A percentile compares a stretch with the other conserved stretches of the same genome.
Evolutionary conservation across 805 yeast genomes (phyloP).

Genomic region (Metschnikowia picachoensis): DNA sequence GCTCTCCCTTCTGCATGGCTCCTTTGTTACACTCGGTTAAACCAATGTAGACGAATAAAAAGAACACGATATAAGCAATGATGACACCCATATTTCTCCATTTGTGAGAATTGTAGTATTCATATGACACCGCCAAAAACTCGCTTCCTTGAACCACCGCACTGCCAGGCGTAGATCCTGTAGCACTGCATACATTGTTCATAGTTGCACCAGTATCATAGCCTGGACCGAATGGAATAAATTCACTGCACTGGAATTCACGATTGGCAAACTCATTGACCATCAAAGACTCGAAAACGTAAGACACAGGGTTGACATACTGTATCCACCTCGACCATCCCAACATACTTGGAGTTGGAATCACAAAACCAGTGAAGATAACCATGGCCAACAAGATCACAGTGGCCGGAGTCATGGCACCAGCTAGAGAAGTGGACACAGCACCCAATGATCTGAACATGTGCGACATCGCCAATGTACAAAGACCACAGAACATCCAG

Average conservation of each 20-base stretch:
- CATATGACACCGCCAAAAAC: constrained; percentile 47
- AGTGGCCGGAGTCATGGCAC: constrained; percentile 44
- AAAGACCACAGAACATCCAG: constrained; percentile 26
- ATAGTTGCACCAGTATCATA: constrained; percentile 38
- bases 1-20: constrained; percentile 43
- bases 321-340: constrained; percentile 35
- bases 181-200: constrained; percentile 53
- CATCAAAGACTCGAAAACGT: constrained; percentile 53
- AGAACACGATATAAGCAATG: constrained; percentile 48
- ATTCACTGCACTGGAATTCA: constrained; percentile 49
- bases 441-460: constrained; percentile 42
- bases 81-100: constrained; percentile 82
- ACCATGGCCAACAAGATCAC: constrained; percentile 49
- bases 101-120: constrained; percentile 52
- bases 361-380: constrained; percentile 49
- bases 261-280: constrained; percentile 61
- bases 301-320: constrained; percentile 41
- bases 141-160: constrained; percentile 53
- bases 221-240: constrained; percentile 58
- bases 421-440: constrained; percentile 36
- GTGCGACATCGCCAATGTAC: constrained; percentile 34
- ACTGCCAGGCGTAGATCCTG: constrained; percentile 58
- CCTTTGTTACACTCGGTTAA: constrained; percentile 44
- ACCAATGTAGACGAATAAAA: constrained; percentile 31
- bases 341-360: constrained; percentile 39